A percentile compares a stretch with the other conserved stretches of the same genome.
phyloP scores from a whole-genome alignment of 805 yeast genomes.

The Starmerella khaoyaiensis region DNA sequence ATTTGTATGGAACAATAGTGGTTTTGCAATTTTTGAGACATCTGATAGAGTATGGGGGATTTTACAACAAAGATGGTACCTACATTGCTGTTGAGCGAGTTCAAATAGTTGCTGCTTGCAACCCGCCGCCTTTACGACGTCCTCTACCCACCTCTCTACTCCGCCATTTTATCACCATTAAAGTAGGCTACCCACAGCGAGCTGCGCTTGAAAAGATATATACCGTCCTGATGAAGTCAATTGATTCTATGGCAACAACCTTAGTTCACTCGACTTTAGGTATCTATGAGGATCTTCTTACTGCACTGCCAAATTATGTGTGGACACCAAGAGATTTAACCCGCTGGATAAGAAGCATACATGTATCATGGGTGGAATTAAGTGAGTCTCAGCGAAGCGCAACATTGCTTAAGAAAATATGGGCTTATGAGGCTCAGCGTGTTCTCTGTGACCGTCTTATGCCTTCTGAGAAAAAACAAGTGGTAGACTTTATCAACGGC shows the following conservation, averaged over 20 bases:
- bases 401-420: constrained; percentile 38
- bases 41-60: constrained; percentile 58
- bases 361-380: constrained; percentile 30
- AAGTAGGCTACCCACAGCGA: constrained; percentile 67
- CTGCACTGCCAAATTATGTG: constrained; percentile 45
- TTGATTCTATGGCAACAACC: constrained; percentile 32
- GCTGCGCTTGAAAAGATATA: constrained; percentile 58
- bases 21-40: constrained; percentile 64
- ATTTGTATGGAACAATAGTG: constrained; percentile 58
- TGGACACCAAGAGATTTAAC: constrained; percentile 87
- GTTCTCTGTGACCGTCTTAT: constrained; percentile 61
- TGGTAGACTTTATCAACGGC: not conserved
- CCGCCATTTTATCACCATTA: constrained; percentile 50
- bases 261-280: constrained; percentile 56
- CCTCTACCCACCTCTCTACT: constrained; percentile 46
- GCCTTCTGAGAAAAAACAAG: not conserved
- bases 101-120: constrained; percentile 91
- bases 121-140: constrained; percentile 67
- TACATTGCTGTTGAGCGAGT: constrained; percentile 59
- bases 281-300: constrained; percentile 39
- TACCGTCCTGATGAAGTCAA: constrained; percentile 38
- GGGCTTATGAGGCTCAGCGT: constrained; percentile 73
- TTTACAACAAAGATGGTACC: constrained; percentile 44
- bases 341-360: constrained; percentile 71
- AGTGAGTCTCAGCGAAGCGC: constrained; percentile 7